A percentile compares a stretch with the other conserved stretches of the same genome.
Evolutionary conservation across 371 early-diverging fungal species (phyloP).

Genomic region (Syncephalastrum contaminatum): DNA sequence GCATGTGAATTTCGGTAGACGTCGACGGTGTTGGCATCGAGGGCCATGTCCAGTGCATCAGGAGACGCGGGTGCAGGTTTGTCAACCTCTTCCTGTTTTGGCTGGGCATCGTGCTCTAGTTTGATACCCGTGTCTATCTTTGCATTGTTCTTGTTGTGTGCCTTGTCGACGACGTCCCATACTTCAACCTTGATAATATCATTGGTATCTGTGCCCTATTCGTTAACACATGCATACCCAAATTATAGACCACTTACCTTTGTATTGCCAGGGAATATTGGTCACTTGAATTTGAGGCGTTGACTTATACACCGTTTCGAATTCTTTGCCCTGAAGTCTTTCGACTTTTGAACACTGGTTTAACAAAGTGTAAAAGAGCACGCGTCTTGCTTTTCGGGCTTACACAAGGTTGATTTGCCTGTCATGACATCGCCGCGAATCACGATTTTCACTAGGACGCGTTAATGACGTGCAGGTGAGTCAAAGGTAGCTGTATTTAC

Average conservation of each 20-base stretch:
- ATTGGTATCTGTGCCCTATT: conserved; percentile 37
- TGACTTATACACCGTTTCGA: conserved; percentile 46
- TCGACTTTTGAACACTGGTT: conserved; percentile 38
- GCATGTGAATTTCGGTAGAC: conserved; percentile 67
- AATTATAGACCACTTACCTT: conserved; percentile 30
- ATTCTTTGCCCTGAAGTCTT: conserved; percentile 58
- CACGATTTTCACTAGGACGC: conserved; percentile 58
- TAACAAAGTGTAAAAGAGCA: conserved; percentile 3
- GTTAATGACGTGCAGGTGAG: neutral
- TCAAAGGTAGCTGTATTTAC: conserved; percentile 19
- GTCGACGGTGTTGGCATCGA: conserved; percentile 69
- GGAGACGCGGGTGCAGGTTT: conserved; percentile 3
- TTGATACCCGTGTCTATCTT: conserved; percentile 35
- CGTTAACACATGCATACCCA: neutral
- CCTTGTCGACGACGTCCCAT: conserved; percentile 72
- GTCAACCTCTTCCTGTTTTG: conserved; percentile 7
- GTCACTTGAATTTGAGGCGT: conserved; percentile 68
- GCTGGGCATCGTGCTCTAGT: conserved; percentile 31
- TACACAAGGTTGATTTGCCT: conserved; percentile 66
- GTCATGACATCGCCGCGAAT: conserved; percentile 68
- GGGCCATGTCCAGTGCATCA: conserved; percentile 21
- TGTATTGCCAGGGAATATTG: conserved; percentile 68
- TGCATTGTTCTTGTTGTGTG: conserved; percentile 29
- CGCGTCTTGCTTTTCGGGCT: conserved; percentile 8
- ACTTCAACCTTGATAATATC: conserved; percentile 70